These are phyloP conservation scores for Populus euphratica DNA, from an alignment of 345 rosid species.

Conservation along the genomic window DNA sequence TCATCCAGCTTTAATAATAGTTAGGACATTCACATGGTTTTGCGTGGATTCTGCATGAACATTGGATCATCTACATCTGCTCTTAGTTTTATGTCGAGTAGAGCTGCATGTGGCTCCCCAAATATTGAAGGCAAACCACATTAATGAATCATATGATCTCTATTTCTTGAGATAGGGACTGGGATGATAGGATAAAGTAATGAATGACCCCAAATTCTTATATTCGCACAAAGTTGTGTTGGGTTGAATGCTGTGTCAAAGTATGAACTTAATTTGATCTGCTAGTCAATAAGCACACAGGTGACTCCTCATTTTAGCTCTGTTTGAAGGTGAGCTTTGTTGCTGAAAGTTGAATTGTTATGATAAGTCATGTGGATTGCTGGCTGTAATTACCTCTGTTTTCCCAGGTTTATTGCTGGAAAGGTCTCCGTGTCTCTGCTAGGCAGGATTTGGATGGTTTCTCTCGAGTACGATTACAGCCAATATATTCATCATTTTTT, in stretches of 20 bases:
- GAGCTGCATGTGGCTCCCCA: background rate
- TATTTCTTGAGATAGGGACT: background rate
- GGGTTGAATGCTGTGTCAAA: background rate
- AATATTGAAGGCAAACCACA: background rate
- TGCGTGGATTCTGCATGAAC: background rate
- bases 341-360: background rate
- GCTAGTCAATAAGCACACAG: background rate
- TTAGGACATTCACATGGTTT: background rate
- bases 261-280: background rate
- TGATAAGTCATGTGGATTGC: background rate
- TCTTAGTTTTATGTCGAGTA: background rate
- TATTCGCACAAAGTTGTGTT: background rate
- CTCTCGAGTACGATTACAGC: conserved; percentile 57
- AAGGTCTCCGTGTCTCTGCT: conserved; percentile 88
- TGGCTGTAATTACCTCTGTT: background rate
- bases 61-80: background rate
- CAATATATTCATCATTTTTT: background rate
- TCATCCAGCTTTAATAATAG: background rate
- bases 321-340: background rate
- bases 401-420: conserved; percentile 96
- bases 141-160: background rate
- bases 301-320: background rate
- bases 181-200: background rate
- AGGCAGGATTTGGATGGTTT: conserved; percentile 97
- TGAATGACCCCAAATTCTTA: background rate